Base-by-base conservation (phyloP, 495 filamentous ascomycete species). In the Delitschia confertaspora region DNA sequence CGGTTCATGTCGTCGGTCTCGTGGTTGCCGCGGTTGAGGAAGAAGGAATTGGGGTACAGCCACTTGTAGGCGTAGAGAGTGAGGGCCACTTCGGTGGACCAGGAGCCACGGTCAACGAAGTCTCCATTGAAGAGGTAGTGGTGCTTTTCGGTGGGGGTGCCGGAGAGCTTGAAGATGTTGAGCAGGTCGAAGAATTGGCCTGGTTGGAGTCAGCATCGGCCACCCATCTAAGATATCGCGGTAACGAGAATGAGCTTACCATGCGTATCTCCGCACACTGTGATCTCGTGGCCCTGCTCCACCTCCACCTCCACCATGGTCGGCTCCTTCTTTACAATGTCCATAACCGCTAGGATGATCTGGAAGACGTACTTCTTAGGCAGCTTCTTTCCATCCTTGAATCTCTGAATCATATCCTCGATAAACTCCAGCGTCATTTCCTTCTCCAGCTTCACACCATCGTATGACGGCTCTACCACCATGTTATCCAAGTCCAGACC, bases 1-100 rank as follows among this genome's bases (percentile, higher is more conserved):
- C 85, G 79, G 70, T 99, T 99, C 91, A 99, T 99, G 63, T 96
- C 91, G 61, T 99, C 91, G 45, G 91, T 96, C 67, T 99, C 91
- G 69, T 99, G 91, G 65, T 99, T 99, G 49, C 91, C 91, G 37
- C 91, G 80, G 72, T 99, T 99, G 46, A 99, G 70, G 79, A 93
- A 99, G 66, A 99, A 85, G 27, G 69, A 74, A 26, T 79, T 73
- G 0, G 93, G 91, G 39, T 79, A 79, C 51, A 99, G 64, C 88
- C 85, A 93, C 68, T 99, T 99, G 73, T 95, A 91, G 24, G 89
- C 83, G 59, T 94, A 99, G 18, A 99, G 74, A 20, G 94, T 73
- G 18, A 99, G 71, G 8, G 86, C 91, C 54, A 99, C 88, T 60
- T 99, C 91, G 6, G 83, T 89, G 11, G 89, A 95, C 91, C 91